Evolutionary conservation across 768 basidiomycete species (phyloP).

Genomic region (Lactifluus piperatus): DNA sequence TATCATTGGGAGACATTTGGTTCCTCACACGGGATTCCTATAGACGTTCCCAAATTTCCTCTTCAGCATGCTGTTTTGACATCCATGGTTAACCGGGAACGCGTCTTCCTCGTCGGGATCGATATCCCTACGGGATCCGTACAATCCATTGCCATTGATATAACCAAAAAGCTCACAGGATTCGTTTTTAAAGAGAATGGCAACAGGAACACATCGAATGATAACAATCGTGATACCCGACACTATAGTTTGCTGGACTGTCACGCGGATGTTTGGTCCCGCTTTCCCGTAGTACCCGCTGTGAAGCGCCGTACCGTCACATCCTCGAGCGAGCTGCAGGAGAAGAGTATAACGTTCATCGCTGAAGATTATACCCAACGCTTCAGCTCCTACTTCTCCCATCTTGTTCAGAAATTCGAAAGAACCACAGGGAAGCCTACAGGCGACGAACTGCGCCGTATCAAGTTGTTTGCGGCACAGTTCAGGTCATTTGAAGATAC

Average conservation of each 20-base stretch:
- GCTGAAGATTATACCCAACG: conserved; percentile 30
- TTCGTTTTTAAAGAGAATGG: conserved; percentile 45
- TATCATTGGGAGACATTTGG: conserved; percentile 55
- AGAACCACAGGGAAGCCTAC: conserved; percentile 43
- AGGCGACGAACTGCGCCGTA: conserved; percentile 33
- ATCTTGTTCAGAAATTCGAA: conserved; percentile 41
- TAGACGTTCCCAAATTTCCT: conserved; percentile 28
- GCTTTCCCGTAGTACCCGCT: conserved; percentile 11
- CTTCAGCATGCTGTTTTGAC: conserved; percentile 30
- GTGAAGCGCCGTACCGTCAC: conserved; percentile 11
- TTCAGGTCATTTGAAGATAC: conserved; percentile 24
- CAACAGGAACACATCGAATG: conserved; percentile 10
- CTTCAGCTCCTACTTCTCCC: conserved; percentile 36
- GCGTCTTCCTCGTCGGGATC: conserved; percentile 37
- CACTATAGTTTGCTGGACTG: conserved; percentile 31
- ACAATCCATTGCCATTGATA: conserved; percentile 40
- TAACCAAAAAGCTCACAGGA: conserved; percentile 48
- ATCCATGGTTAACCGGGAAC: conserved; percentile 36
- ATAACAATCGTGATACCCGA: conserved; percentile 21
- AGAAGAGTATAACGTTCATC: conserved; percentile 36
- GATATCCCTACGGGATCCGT: conserved; percentile 28
- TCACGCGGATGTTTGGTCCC: conserved; percentile 9
- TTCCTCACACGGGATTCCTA: conserved; percentile 34
- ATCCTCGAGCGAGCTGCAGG: conserved; percentile 22
- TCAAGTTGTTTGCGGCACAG: conserved; percentile 29